Percentiles rank a stretch among this genome's conserved stretches.
These are phyloP conservation scores for bread wheat (Triticum aestivum) DNA, from an alignment of 176 grass and related monocot species.

Conservation along the genomic window DNA sequence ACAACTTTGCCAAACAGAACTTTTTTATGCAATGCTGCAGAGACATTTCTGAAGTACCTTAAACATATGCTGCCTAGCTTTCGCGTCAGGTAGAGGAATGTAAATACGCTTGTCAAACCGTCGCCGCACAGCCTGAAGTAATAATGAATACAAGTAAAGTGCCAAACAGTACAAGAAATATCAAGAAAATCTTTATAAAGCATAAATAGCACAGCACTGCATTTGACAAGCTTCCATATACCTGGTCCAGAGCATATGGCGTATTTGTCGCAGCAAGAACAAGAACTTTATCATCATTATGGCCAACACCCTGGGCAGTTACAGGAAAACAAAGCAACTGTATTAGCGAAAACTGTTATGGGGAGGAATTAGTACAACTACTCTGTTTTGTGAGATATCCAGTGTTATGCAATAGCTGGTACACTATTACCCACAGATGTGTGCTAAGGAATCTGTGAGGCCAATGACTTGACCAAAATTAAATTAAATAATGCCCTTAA, in stretches of 20 bases:
- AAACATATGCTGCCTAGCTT: slow-evolving; percentile 99
- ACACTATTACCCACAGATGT: not conserved
- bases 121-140: slow-evolving; percentile 76
- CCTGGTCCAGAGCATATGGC: slow-evolving; percentile 94
- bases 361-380: not conserved
- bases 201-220: not conserved
- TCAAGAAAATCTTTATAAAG: not conserved
- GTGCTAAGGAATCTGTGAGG: not conserved
- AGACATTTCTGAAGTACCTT: slow-evolving; percentile 58
- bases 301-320: slow-evolving; percentile 77
- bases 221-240: slow-evolving; percentile 21
- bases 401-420: not conserved
- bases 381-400: not conserved
- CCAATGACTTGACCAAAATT: not conserved
- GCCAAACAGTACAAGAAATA: slow-evolving; percentile 19
- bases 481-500: not conserved
- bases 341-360: not conserved
- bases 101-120: slow-evolving; percentile 98
- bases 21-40: not conserved
- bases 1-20: not conserved
- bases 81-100: slow-evolving; percentile 92
- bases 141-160: slow-evolving; percentile 28
- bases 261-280: slow-evolving; percentile 98
- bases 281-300: slow-evolving; percentile 98
- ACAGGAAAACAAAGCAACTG: not conserved